These are phyloP conservation scores for Yamadazyma paraphyllophila DNA, from an alignment of 805 yeast genomes.

Conservation along the genomic window DNA sequence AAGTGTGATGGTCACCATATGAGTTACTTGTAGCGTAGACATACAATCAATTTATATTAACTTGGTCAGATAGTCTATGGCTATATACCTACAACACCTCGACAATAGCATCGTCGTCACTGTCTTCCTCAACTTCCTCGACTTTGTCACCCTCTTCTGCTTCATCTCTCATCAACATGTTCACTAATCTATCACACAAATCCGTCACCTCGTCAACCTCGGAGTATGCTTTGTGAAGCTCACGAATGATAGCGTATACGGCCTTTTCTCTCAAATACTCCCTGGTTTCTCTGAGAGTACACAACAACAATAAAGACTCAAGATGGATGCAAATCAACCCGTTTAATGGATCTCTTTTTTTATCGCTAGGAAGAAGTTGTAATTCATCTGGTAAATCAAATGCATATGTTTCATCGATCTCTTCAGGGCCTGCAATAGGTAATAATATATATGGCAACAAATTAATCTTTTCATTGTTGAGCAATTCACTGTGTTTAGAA, in stretches of 20 bases:
- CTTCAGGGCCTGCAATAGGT: slow-evolving; percentile 77
- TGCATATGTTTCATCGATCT: slow-evolving; percentile 79
- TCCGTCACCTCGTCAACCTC: slow-evolving; percentile 50
- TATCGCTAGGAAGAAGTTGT: slow-evolving; percentile 73
- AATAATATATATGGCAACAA: slow-evolving; percentile 76
- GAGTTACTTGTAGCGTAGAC: too few relatives aligned
- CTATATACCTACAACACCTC: slow-evolving; percentile 55
- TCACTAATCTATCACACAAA: slow-evolving; percentile 79
- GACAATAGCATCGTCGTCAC: slow-evolving; percentile 42
- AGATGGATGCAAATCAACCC: slow-evolving; percentile 69
- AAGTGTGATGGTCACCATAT: too few relatives aligned
- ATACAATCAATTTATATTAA: too few relatives aligned
- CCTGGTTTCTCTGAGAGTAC: slow-evolving; percentile 72
- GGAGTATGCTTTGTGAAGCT: slow-evolving; percentile 61
- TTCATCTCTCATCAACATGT: slow-evolving; percentile 91
- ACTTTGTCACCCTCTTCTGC: slow-evolving; percentile 47
- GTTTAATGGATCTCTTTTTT: slow-evolving; percentile 68
- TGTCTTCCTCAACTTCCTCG: slow-evolving; percentile 40
- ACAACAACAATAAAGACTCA: slow-evolving; percentile 75
- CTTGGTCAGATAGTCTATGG: too few relatives aligned
- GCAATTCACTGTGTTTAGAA: slow-evolving; percentile 57
- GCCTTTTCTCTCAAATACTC: slow-evolving; percentile 76
- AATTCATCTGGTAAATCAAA: slow-evolving; percentile 86
- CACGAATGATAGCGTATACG: slow-evolving; percentile 84
- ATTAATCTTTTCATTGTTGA: slow-evolving; percentile 63